Conservation (phyloP, 495 filamentous ascomycete species). For the Elasticomyces elasticus region DNA sequence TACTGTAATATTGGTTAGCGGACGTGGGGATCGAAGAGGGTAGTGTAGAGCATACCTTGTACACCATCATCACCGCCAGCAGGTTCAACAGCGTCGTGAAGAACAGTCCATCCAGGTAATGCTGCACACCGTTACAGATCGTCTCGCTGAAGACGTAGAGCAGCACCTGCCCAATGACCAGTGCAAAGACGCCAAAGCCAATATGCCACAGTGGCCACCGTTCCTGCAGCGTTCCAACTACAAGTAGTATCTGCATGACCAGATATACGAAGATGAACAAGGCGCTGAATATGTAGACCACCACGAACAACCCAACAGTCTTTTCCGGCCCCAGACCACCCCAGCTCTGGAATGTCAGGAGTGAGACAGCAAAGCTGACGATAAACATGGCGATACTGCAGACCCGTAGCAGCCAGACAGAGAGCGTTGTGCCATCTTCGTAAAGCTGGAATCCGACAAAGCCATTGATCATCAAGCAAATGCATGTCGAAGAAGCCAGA, state of each 20-base stretch:
- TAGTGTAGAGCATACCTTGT: conserved; percentile 59
- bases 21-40: too few species aligned
- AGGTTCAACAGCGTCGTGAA: conserved; percentile 92
- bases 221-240: conserved; percentile 83
- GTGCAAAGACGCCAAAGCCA: conserved; percentile 81
- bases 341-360: conserved; percentile 90
- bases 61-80: conserved; percentile 98
- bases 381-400: conserved; percentile 72
- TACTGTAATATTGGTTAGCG: conserved; percentile 45
- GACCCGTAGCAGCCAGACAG: conserved; percentile 82
- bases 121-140: conserved; percentile 76
- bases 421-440: conserved; percentile 93
- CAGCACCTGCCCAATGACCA: conserved; percentile 85
- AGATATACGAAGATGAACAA: conserved; percentile 78
- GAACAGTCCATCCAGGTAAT: conserved; percentile 92
- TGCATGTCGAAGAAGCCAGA: conserved; percentile 80
- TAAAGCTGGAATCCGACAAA: conserved; percentile 99
- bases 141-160: conserved; percentile 80
- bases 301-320: conserved; percentile 81
- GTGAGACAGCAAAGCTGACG: conserved; percentile 73
- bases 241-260: conserved; percentile 77
- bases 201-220: conserved; percentile 94
- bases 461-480: conserved; percentile 87
- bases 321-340: conserved; percentile 75
- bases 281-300: conserved; percentile 85